phyloP scores from a whole-genome alignment of 2,329 filamentous ascomycete species.

The Aspergillus ochraceus region DNA sequence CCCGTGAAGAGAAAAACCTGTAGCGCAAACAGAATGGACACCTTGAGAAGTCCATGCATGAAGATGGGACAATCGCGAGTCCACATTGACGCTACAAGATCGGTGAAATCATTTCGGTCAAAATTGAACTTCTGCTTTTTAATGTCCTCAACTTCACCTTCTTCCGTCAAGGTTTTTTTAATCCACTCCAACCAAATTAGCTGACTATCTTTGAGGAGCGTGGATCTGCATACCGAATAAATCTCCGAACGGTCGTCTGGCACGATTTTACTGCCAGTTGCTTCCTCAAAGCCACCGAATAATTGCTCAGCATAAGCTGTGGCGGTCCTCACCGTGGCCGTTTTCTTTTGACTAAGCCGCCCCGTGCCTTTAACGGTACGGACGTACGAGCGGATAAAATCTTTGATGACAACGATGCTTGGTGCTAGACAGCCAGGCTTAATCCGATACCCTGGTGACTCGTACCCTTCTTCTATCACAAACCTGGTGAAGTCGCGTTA shows the following conservation, averaged over 20 bases:
- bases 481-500: not conserved
- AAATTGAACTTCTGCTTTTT: constrained; percentile 12
- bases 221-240: constrained; percentile 2
- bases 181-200: constrained; percentile 4
- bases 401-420: constrained; percentile 7
- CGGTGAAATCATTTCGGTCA: constrained; percentile 4
- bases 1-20: constrained; percentile 7
- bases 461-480: constrained; percentile 6
- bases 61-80: constrained; percentile 3
- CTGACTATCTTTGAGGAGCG: not conserved
- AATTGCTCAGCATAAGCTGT: constrained; percentile 5
- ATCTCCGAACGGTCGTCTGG: constrained; percentile 2
- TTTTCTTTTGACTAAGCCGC: constrained; percentile 3
- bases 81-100: constrained; percentile 2
- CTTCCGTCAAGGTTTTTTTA: constrained; percentile 8
- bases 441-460: constrained; percentile 7
- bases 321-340: constrained; percentile 3
- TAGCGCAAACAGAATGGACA: constrained; percentile 5
- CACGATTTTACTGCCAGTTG: constrained; percentile 3
- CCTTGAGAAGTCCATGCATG: constrained; percentile 3
- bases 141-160: constrained; percentile 2
- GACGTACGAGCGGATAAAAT: constrained; percentile 9
- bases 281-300: constrained; percentile 3
- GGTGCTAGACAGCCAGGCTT: not conserved
- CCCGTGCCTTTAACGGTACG: constrained; percentile 1